These are phyloP conservation scores for Musa schizocarpa DNA, from an alignment of 176 grass and related monocot species.

Conservation along the genomic window DNA sequence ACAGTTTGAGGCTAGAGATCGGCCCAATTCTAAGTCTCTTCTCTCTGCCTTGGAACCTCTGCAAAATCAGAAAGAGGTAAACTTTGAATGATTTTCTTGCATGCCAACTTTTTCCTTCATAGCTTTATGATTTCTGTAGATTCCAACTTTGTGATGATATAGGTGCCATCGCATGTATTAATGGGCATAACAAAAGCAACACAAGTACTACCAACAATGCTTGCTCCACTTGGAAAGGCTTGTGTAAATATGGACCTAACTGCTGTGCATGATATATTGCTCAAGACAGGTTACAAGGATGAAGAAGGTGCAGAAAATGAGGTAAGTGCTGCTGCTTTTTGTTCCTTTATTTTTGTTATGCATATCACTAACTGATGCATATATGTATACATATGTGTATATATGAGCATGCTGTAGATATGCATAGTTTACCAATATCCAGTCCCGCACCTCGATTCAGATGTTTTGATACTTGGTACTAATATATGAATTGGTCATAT, in stretches of 20 bases:
- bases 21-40: constrained; percentile 75
- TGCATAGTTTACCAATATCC: too few relatives aligned
- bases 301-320: constrained; percentile 91
- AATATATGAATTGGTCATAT: too few relatives aligned
- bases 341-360: not conserved
- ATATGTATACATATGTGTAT: too few relatives aligned
- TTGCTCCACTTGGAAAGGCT: constrained; percentile 83
- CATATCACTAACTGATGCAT: too few relatives aligned
- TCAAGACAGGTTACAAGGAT: constrained; percentile 79
- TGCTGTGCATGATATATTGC: constrained; percentile 85
- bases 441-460: too few relatives aligned
- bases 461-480: too few relatives aligned
- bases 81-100: constrained; percentile 19
- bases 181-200: constrained; percentile 61
- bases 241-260: constrained; percentile 85
- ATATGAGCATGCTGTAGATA: too few relatives aligned
- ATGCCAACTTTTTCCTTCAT: not conserved
- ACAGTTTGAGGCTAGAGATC: constrained; percentile 79
- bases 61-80: constrained; percentile 75
- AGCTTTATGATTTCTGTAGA: not conserved
- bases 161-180: constrained; percentile 68
- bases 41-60: constrained; percentile 59
- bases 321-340: constrained; percentile 24
- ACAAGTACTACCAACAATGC: constrained; percentile 42
- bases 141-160: constrained; percentile 18